Base-by-base conservation (phyloP, 2,329 filamentous ascomycete genomes). In the Hymenoscyphus fraxineus region DNA sequence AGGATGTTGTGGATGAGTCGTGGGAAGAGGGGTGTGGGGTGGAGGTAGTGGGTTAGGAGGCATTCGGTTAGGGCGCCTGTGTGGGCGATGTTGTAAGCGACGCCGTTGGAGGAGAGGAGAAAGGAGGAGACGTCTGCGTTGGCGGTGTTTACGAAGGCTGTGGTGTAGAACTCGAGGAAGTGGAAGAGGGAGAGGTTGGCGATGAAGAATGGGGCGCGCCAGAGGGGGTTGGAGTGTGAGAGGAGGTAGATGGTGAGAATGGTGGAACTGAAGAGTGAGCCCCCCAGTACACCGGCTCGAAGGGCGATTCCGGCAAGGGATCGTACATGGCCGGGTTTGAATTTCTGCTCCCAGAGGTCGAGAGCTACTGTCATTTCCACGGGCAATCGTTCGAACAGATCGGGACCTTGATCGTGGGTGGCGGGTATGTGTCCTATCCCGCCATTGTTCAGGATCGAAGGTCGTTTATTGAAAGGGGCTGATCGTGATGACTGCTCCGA, bases 91-190 rank as follows among this genome's bases (percentile, higher is more conserved):
- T 90, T 90, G 77, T 98, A 98, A 6, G 86, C 87, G 55, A 85
- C 85, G 76, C 95, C 95, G 77, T 99, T 99, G 59, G 86, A 87
- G 44, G 88, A 89, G 41, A 98, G 83, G 15, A 99, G 85, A 76
- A 96, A 99, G 41, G 91, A 90, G 61, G 85, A 84, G 22, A 93
- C 81, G 31, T 83, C 85, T 22, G 91, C 92, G 60, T 87, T 82
- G 16, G 83, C 82, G 0, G 91, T 92, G 77, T 98, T 98, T 79
- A 90, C 91, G 63, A 83, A 81, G 9, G 94, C 93, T 0, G 94
- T 97, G 39, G 88, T 92, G 83, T 88, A 96, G 81, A 93, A 99
- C 78, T 99, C 95, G 77, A 98, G 88, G 78, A 97, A 98, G 81
- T 99, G 95, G 79, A 98, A 98, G 38, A 89, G 72, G 32, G 88